Percentiles rank a stretch among this genome's conserved stretches.
These are phyloP conservation scores for Brassica incana DNA, from an alignment of 345 rosid genomes.

Conservation along the genomic window DNA sequence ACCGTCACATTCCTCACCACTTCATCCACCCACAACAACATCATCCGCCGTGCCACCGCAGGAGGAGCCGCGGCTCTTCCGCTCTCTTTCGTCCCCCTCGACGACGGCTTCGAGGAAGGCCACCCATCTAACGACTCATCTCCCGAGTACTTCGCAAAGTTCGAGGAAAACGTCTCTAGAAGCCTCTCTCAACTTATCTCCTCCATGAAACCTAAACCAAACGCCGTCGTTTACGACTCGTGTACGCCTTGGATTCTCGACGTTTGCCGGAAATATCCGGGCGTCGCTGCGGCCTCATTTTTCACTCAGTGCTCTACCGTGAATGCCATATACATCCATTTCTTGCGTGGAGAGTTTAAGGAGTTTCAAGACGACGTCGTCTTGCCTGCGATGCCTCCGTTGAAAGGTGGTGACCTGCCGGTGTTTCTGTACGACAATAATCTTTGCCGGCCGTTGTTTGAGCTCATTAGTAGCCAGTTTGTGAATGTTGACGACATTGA, in stretches of 20 bases:
- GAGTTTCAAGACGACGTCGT: conserved; percentile 34
- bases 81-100: conserved; percentile 33
- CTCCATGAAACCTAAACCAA: conserved; percentile 37
- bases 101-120: conserved; percentile 38
- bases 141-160: conserved; percentile 16
- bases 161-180: conserved; percentile 29
- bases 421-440: conserved; percentile 37
- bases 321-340: conserved; percentile 38
- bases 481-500: conserved; percentile 40
- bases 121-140: conserved; percentile 11
- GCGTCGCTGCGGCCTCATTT: conserved; percentile 43
- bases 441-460: conserved; percentile 23
- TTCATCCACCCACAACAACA: conserved; percentile 34
- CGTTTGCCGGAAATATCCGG: conserved; percentile 32
- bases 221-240: conserved; percentile 49
- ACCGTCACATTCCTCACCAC: conserved; percentile 50
- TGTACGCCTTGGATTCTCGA: conserved; percentile 42
- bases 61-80: conserved; percentile 38
- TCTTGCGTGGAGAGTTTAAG: conserved; percentile 32
- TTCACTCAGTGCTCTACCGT: conserved; percentile 56
- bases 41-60: conserved; percentile 32
- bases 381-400: conserved; percentile 44
- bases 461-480: conserved; percentile 37
- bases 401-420: conserved; percentile 49
- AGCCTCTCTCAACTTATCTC: conserved; percentile 40